Base-by-base conservation (phyloP, 2,329 filamentous ascomycete genomes). In the Seiridium unicorne region DNA sequence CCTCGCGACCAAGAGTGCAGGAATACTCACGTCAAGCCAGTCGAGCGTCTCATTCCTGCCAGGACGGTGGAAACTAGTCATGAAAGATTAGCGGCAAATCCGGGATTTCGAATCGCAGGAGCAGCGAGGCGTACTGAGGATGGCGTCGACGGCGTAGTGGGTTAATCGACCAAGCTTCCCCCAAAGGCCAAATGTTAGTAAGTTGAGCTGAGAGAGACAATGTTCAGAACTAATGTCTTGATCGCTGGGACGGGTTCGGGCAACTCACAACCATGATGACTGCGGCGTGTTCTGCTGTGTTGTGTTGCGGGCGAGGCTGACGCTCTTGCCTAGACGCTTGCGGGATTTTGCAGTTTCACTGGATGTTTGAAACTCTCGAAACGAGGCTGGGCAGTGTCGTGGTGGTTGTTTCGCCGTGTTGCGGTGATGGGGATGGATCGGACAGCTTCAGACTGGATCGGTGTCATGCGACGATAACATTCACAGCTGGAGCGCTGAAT, bases 111-210 rank as follows among this genome's bases (percentile, higher is more conserved):
- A 35, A 10, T 26, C 8, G 26, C 48, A 31, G 56, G 44, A 31
- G 34, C n/a, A 44, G 4, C 5, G 13, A 18, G 63, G 13, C 90
- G 70, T 86, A 95, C 92, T 82, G 70, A 98, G 87, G 68, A 98
- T 92, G 65, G 94, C 94, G 79, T 98, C 94, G 76, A 98, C 94
- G 72, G 93, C 92, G 81, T 96, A 97, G 81, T 98, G 94, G 75
- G 91, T 91, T 72, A 98, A 80, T 77, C 90, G 89, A 82, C 93
- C 94, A 79, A 98, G 84, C 94, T 97, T 89, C 79, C 80, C 82
- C 83, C 80, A 86, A 69, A 88, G 79, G 76, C 84, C 86, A 79
- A 90, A 83, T 75, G 85, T 87, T 81, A 88, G 85, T 77, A 87
- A 81, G 79, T 87, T 82, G 79, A 88, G 84, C 75, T 88, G 77